These are phyloP conservation scores for Psilocybe azurescens DNA, from an alignment of 768 basidiomycete species.

Conservation along the genomic window DNA sequence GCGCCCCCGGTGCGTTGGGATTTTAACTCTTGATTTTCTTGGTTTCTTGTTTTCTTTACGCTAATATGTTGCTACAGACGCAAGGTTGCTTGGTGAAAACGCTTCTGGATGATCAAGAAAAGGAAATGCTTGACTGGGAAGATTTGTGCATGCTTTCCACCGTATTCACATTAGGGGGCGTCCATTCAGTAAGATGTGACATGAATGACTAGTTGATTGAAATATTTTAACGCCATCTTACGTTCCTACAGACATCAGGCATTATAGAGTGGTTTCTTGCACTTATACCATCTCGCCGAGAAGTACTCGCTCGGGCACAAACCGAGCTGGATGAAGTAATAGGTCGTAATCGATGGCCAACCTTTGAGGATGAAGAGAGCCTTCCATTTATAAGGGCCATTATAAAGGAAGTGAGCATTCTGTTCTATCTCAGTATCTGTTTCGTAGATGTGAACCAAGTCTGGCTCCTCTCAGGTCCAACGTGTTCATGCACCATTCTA, in stretches of 20 bases:
- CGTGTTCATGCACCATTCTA: constrained; percentile 37
- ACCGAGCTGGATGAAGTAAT: constrained; percentile 32
- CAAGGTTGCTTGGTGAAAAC: constrained; percentile 49
- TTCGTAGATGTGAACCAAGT: not conserved
- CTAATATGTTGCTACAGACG: constrained; percentile 19
- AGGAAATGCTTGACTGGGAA: constrained; percentile 40
- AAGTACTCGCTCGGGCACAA: constrained; percentile 21
- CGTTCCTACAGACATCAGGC: constrained; percentile 28
- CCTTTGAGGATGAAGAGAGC: constrained; percentile 19
- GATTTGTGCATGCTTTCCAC: constrained; percentile 45
- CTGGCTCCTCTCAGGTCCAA: constrained; percentile 10
- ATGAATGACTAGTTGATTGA: not conserved
- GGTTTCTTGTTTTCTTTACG: too few species aligned
- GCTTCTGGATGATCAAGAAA: constrained; percentile 35
- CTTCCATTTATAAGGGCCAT: constrained; percentile 29
- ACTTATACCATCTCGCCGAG: constrained; percentile 28
- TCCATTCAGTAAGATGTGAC: constrained; percentile 38
- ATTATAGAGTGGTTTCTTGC: constrained; percentile 42
- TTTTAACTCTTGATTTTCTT: too few species aligned
- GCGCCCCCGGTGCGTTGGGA: too few species aligned
- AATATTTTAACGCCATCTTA: not conserved
- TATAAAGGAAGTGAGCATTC: constrained; percentile 24
- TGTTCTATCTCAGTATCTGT: too few species aligned
- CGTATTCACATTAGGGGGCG: constrained; percentile 48
- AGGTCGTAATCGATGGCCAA: constrained; percentile 25